These are phyloP conservation scores for Sporodiniella umbellata DNA, from an alignment of 371 early-diverging fungal genomes.

Conservation along the genomic window DNA sequence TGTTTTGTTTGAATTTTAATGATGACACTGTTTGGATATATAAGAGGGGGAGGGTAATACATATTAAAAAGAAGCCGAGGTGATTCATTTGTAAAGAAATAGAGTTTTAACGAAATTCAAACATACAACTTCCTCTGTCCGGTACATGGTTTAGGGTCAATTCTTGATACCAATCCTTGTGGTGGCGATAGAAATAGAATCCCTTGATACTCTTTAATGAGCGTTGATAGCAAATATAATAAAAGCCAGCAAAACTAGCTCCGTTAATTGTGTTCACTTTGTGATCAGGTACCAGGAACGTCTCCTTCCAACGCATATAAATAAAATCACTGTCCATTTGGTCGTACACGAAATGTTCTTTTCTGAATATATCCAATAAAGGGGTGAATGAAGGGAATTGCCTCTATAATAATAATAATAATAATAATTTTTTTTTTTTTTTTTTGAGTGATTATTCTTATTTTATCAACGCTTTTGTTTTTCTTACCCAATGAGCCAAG, in stretches of 20 bases:
- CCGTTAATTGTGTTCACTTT: conserved; percentile 79
- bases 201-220: conserved; percentile 77
- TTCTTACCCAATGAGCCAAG: conserved; percentile 74
- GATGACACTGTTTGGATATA: too few relatives aligned
- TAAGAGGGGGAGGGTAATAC: too few relatives aligned
- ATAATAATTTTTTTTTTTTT: not conserved
- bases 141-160: conserved; percentile 64
- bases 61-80: not conserved
- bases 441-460: not conserved
- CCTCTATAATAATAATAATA: conserved; percentile 7
- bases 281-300: conserved; percentile 94
- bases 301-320: conserved; percentile 98
- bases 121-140: conserved; percentile 45
- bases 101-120: conserved; percentile 56
- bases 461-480: too few relatives aligned
- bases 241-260: conserved; percentile 94
- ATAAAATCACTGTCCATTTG: conserved; percentile 61
- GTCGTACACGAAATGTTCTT: conserved; percentile 68
- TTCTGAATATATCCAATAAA: conserved; percentile 55
- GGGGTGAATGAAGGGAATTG: conserved; percentile 47
- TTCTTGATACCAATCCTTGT: conserved; percentile 79
- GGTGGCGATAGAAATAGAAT: conserved; percentile 74
- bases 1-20: too few relatives aligned
- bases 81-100: not conserved
- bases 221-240: conserved; percentile 87